phyloP scores from a whole-genome alignment of 805 yeast genomes.

The Clavispora fructus region DNA sequence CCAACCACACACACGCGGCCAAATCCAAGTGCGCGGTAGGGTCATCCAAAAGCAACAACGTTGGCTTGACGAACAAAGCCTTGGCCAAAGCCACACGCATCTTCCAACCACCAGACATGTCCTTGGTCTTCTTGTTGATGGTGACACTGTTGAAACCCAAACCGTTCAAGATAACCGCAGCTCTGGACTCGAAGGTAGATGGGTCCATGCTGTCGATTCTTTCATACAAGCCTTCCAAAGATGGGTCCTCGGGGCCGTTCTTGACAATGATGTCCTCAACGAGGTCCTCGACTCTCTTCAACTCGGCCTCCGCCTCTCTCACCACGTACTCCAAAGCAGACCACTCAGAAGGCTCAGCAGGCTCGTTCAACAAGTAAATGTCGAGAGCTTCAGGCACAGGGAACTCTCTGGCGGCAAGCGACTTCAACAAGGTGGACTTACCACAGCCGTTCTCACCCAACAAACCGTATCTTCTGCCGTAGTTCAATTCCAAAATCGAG shows the following conservation, averaged over 20 bases:
- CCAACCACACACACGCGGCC: slow-evolving; percentile 99
- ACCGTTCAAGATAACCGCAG: slow-evolving; percentile 94
- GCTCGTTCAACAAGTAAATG: slow-evolving; percentile 90
- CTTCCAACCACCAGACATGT: slow-evolving; percentile 99
- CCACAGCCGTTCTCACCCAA: slow-evolving; percentile 99
- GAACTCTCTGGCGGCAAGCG: slow-evolving; percentile 92
- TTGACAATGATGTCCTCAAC: slow-evolving; percentile 85
- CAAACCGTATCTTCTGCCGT: slow-evolving; percentile 95
- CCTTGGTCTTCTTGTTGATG: slow-evolving; percentile 90
- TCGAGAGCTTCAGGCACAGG: slow-evolving; percentile 93
- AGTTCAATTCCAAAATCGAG: slow-evolving; percentile 86
- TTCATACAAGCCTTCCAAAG: slow-evolving; percentile 86
- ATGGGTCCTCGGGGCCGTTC: slow-evolving; percentile 90
- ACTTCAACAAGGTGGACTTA: slow-evolving; percentile 89
- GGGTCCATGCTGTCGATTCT: slow-evolving; percentile 96
- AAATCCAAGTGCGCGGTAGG: slow-evolving; percentile 99
- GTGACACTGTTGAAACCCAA: slow-evolving; percentile 88
- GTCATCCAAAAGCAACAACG: slow-evolving; percentile 89
- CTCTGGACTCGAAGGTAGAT: slow-evolving; percentile 90
- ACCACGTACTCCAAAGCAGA: slow-evolving; percentile 96
- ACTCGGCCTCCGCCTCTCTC: slow-evolving; percentile 89
- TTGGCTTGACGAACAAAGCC: slow-evolving; percentile 97
- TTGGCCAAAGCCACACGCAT: slow-evolving; percentile 99
- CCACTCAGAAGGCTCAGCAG: slow-evolving; percentile 89
- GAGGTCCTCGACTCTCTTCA: slow-evolving; percentile 82